phyloP scores from a whole-genome alignment of 176 grass and related monocot species.

The Calamus simplicifolius region DNA sequence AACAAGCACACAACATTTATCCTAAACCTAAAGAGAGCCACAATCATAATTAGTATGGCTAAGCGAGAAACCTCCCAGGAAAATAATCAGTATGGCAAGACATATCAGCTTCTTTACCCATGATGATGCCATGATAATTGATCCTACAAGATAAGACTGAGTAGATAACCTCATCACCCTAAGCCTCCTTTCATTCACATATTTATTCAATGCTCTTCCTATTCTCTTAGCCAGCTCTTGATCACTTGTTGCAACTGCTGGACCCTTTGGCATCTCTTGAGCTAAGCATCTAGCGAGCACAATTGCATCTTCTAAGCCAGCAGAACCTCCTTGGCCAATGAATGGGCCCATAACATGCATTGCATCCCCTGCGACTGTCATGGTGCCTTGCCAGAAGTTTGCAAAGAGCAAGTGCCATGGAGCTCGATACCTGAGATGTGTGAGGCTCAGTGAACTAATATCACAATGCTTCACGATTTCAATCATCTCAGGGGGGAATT shows the following conservation, averaged over 20 bases:
- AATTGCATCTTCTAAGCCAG: conserved; percentile 30
- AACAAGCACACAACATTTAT: not conserved
- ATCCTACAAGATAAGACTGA: conserved; percentile 19
- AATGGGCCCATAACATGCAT: conserved; percentile 52
- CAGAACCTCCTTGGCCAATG: conserved; percentile 43
- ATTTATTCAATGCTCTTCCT: conserved; percentile 15
- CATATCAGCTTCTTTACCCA: conserved; percentile 16
- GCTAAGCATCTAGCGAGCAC: conserved; percentile 34
- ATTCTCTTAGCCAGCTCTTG: conserved; percentile 6
- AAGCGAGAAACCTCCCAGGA: conserved; percentile 20
- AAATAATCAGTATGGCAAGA: conserved; percentile 4
- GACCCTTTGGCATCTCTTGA: not conserved
- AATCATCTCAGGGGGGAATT: conserved; percentile 10
- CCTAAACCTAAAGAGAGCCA: conserved; percentile 32
- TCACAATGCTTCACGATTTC: conserved; percentile 29
- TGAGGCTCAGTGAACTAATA: conserved; percentile 15
- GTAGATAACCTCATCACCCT: conserved; percentile 20
- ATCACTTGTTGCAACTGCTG: not conserved
- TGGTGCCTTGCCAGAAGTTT: conserved; percentile 22
- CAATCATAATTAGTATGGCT: conserved; percentile 31
- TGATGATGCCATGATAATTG: not conserved
- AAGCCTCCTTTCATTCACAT: conserved; percentile 28
- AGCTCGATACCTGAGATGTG: conserved; percentile 16
- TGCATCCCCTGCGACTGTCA: conserved; percentile 43
- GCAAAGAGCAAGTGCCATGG: conserved; percentile 30